Percentiles rank a stretch among this genome's conserved stretches.
Conservation (phyloP, 352 stramenopile species). For the Globisporangium paroecandrum region DNA sequence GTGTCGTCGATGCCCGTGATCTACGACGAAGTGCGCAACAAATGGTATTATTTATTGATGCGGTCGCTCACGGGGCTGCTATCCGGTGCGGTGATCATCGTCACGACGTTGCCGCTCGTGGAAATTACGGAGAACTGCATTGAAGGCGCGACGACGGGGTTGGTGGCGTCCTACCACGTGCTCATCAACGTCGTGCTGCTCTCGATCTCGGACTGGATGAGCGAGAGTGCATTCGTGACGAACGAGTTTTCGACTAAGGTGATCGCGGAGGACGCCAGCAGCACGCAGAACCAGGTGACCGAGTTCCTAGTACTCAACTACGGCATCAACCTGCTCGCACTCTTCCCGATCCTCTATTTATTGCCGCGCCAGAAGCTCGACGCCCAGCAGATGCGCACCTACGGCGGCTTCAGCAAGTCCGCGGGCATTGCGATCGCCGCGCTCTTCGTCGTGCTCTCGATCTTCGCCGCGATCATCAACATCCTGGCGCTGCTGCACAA, state of each 20-base stretch:
- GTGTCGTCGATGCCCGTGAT: conserved; percentile 43
- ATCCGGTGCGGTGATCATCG: conserved; percentile 33
- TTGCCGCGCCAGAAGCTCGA: conserved; percentile 63
- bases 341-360: conserved; percentile 64
- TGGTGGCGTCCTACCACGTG: conserved; percentile 60
- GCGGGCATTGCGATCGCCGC: conserved; percentile 34
- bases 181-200: conserved; percentile 59
- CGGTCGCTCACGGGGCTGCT: conserved; percentile 42
- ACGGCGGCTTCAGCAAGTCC: conserved; percentile 39
- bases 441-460: conserved; percentile 42
- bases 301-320: conserved; percentile 44
- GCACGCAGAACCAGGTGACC: conserved; percentile 34
- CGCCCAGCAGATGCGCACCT: conserved; percentile 57
- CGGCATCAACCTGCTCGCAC: conserved; percentile 47
- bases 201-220: conserved; percentile 57
- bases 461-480: conserved; percentile 43
- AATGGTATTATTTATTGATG: conserved; percentile 50
- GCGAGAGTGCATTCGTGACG: conserved; percentile 36
- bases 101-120: conserved; percentile 60
- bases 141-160: conserved; percentile 61
- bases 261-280: conserved; percentile 27
- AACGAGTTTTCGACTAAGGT: conserved; percentile 32
- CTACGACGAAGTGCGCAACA: conserved; percentile 36
- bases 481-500: conserved; percentile 28
- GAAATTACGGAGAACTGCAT: conserved; percentile 74